Evolutionary conservation across 2,329 filamentous ascomycete species (phyloP).

Genomic region (Albifimbria verrucaria): DNA sequence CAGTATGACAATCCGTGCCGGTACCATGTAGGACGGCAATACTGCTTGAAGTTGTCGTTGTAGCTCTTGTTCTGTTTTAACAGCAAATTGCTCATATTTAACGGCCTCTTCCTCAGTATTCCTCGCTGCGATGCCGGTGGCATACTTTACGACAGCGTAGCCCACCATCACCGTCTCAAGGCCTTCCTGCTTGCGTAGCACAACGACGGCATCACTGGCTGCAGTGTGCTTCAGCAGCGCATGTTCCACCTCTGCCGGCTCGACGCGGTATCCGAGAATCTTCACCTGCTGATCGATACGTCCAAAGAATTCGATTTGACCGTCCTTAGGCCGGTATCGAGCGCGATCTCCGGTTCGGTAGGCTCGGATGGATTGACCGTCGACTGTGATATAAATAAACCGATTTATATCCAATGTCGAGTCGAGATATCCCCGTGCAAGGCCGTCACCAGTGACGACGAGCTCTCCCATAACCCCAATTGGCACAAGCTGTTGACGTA

Average conservation of each 20-base stretch:
- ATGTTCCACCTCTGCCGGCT: constrained; percentile 24
- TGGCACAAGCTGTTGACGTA: constrained; percentile 17
- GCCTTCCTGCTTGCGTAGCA: constrained; percentile 26
- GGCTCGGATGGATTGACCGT: constrained; percentile 4
- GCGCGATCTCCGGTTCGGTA: constrained; percentile 25
- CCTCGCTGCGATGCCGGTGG: not conserved
- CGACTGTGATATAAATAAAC: constrained; percentile 13
- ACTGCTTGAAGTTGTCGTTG: constrained; percentile 1
- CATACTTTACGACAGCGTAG: not conserved
- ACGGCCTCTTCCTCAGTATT: not conserved
- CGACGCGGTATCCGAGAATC: constrained; percentile 26
- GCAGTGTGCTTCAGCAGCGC: constrained; percentile 7
- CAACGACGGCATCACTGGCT: constrained; percentile 14
- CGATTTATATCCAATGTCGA: constrained; percentile 5
- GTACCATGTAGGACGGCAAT: constrained; percentile 15
- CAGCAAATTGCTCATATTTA: not conserved
- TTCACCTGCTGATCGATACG: constrained; percentile 26
- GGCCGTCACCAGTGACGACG: constrained; percentile 20
- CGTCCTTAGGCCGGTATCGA: constrained; percentile 16
- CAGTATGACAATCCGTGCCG: constrained; percentile 6
- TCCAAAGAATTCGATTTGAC: constrained; percentile 21
- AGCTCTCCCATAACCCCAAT: constrained; percentile 23
- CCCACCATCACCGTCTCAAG: not conserved
- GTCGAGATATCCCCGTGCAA: constrained; percentile 19
- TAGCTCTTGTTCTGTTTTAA: not conserved